phyloP scores from a whole-genome alignment of 129 eudicot species.

The Ambrosia trifida region DNA sequence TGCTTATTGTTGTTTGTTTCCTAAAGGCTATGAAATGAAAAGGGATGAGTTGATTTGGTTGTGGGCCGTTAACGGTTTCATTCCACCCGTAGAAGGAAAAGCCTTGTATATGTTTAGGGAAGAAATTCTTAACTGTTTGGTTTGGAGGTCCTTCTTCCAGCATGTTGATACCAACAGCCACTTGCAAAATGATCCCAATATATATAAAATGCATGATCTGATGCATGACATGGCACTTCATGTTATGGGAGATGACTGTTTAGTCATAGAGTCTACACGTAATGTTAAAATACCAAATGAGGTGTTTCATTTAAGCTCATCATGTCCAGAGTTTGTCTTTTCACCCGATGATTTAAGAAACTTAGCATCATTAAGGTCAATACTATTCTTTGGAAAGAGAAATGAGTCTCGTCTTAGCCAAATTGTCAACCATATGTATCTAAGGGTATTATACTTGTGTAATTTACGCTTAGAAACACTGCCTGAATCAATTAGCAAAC shows the following conservation, averaged over 20 bases:
- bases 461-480: no score
- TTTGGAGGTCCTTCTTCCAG: constrained; percentile 36
- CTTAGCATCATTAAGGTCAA: neutral
- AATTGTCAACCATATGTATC: no score
- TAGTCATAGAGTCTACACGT: neutral
- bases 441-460: no score
- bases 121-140: neutral
- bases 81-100: no score
- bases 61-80: no score
- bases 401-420: no score
- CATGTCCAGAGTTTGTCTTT: neutral
- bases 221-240: constrained; percentile 4
- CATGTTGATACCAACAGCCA: neutral
- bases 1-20: no score
- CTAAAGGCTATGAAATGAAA: no score
- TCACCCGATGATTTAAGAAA: neutral
- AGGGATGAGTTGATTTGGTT: no score
- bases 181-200: no score
- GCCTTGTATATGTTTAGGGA: no score
- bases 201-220: neutral
- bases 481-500: neutral
- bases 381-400: neutral
- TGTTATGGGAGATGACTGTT: neutral
- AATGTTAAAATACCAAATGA: neutral
- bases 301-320: constrained; percentile 15